phyloP scores from a whole-genome alignment of 2,329 filamentous ascomycete species.

The Verticillium isaacii region DNA sequence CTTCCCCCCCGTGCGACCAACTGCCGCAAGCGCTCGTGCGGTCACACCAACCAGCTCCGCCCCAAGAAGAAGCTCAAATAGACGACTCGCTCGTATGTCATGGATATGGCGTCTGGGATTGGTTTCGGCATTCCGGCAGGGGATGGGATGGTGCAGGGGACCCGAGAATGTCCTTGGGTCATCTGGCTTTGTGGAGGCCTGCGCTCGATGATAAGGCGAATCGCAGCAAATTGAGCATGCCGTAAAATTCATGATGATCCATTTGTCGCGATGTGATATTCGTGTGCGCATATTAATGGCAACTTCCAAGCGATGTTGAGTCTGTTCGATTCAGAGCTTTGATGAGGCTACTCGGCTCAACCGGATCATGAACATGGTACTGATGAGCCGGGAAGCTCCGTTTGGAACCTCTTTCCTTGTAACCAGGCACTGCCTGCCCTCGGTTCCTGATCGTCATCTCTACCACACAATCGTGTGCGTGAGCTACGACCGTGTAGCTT shows the following conservation, averaged over 20 bases:
- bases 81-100: constrained; percentile 27
- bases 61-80: constrained; percentile 99
- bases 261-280: neutral
- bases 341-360: too few species aligned
- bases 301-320: neutral
- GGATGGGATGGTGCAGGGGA: constrained; percentile 15
- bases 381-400: too few species aligned
- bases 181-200: constrained; percentile 34
- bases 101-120: constrained; percentile 38
- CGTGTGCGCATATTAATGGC: neutral
- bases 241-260: neutral
- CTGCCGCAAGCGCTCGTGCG: constrained; percentile 99
- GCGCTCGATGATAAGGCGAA: neutral
- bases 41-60: constrained; percentile 99
- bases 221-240: neutral
- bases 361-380: too few species aligned
- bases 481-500: neutral
- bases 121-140: constrained; percentile 19
- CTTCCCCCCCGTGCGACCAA: constrained; percentile 98
- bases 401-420: too few species aligned
- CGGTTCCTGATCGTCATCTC: too few species aligned
- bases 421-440: too few species aligned
- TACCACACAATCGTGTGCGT: neutral
- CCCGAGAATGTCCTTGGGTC: constrained; percentile 20
- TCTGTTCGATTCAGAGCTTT: neutral